Percentiles rank a stretch among this genome's conserved stretches.
Conservation (phyloP, 345 rosid genomes). For the Turnera subulata region DNA sequence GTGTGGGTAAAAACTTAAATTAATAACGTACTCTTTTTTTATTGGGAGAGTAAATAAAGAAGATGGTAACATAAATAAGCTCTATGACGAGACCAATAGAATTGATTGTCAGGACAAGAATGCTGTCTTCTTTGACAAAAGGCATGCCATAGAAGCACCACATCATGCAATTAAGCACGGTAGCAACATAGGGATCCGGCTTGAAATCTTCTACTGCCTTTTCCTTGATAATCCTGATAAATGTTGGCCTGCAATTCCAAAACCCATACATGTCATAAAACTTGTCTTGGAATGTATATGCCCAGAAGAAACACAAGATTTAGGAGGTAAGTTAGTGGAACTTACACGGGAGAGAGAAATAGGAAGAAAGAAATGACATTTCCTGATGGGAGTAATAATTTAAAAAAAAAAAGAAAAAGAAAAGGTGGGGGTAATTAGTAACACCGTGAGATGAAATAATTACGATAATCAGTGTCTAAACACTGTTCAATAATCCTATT, state of each 20-base stretch:
- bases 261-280: not conserved
- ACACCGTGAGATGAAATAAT: not conserved
- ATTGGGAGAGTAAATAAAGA: slow-evolving; percentile 37
- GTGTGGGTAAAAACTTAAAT: no score
- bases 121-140: slow-evolving; percentile 53
- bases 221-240: slow-evolving; percentile 40
- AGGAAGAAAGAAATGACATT: not conserved
- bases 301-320: not conserved
- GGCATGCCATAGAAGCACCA: slow-evolving; percentile 77
- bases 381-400: not conserved
- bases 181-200: slow-evolving; percentile 72
- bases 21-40: slow-evolving; percentile 34
- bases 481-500: not conserved
- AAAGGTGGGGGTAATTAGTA: not conserved
- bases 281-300: not conserved
- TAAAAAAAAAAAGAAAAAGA: not conserved
- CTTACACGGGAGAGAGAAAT: slow-evolving; percentile 1
- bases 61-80: slow-evolving; percentile 42
- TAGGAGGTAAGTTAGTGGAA: not conserved
- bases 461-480: not conserved
- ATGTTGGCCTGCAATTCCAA: slow-evolving; percentile 54
- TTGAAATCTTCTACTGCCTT: slow-evolving; percentile 52
- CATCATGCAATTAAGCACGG: slow-evolving; percentile 61
- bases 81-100: slow-evolving; percentile 56
- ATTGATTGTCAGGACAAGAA: slow-evolving; percentile 59